phyloP scores from a whole-genome alignment of 805 yeast species.

The Wickerhamomyces subpelliculosus region DNA sequence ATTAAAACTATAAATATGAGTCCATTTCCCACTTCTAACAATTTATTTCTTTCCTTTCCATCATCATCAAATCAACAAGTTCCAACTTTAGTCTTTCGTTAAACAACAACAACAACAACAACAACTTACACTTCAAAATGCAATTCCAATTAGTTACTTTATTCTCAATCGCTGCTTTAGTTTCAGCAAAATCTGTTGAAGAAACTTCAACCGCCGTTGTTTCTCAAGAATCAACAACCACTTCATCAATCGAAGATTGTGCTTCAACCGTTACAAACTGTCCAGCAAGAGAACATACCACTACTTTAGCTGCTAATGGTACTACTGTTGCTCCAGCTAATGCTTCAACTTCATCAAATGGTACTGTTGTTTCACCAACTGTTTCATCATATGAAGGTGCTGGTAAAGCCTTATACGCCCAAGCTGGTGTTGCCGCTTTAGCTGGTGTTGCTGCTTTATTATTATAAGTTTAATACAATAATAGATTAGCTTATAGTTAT shows the following conservation, averaged over 20 bases:
- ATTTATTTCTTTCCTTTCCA: background rate
- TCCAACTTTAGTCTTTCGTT: constrained; percentile 18
- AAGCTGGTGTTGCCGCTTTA: constrained; percentile 24
- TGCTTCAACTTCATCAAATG: constrained; percentile 15
- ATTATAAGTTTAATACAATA: constrained; percentile 15
- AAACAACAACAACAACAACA: no score
- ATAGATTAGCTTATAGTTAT: background rate
- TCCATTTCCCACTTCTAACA: background rate
- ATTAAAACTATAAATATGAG: background rate
- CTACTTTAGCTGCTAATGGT: constrained; percentile 1
- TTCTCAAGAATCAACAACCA: constrained; percentile 5
- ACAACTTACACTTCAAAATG: constrained; percentile 18
- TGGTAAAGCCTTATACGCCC: constrained; percentile 19
- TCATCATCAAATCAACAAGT: constrained; percentile 1
- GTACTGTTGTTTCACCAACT: constrained; percentile 8
- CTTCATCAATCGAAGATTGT: constrained; percentile 9
- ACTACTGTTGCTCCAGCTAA: constrained; percentile 6
- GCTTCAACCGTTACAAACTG: constrained; percentile 10
- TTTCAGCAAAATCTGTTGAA: constrained; percentile 10
- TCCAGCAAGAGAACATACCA: constrained; percentile 4
- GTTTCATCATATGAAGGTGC: constrained; percentile 23
- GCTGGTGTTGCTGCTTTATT: constrained; percentile 24
- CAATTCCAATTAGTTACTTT: constrained; percentile 25
- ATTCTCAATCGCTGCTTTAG: constrained; percentile 20
- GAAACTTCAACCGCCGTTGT: constrained; percentile 10